Base-by-base conservation (phyloP, 176 grass and related monocot genomes). In the Rhynchospora tenuis region DNA sequence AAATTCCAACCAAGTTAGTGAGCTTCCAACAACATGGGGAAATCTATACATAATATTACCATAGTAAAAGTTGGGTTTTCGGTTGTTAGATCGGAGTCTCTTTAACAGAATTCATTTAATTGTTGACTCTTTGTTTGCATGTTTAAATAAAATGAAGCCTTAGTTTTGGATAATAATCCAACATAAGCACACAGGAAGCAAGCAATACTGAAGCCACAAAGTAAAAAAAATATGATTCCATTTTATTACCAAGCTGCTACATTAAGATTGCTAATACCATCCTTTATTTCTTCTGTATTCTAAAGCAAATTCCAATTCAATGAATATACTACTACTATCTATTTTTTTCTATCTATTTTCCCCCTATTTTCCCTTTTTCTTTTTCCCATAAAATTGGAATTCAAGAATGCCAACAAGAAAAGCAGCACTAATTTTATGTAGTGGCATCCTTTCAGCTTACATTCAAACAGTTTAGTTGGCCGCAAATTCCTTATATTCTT, bases 221-320 rank as follows among this genome's bases (percentile, higher is more conserved):
- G 20, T 74, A 74, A 45, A 74, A 74, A 73, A 51, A 12, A 38
- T 4, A 20, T 74, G 71, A 74, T 51, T 22, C 45, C 20, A 27
- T 15, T 27, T 24, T 74, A 51, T 52, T 51, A 45, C 45, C 71
- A 52, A 74, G 14, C 19, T 74, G n/a, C 46, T 74, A 74, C 46
- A 28, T 74, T 74, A n/a, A 74, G 71, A 73, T 74, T 51, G 71
- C 46, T 74, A 74, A 23, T 74, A 52, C 45, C 15, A 48, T 74
- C 22, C 23, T 51, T 73, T 44, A 22, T 51, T 73, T 15, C 71
- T 74, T 51, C 46, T 51, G 5, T 51, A 26, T 74, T 52, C 71
- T 52, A 74, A 12, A 64, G 24, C 28, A 64, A 72, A 46, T 72
- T 72, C 19, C 1, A 74, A 52, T 74, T 74, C 45, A 11, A 42